These are phyloP conservation scores for Talaromyces marneffei DNA, from an alignment of 2,329 filamentous ascomycete species.

Conservation along the genomic window DNA sequence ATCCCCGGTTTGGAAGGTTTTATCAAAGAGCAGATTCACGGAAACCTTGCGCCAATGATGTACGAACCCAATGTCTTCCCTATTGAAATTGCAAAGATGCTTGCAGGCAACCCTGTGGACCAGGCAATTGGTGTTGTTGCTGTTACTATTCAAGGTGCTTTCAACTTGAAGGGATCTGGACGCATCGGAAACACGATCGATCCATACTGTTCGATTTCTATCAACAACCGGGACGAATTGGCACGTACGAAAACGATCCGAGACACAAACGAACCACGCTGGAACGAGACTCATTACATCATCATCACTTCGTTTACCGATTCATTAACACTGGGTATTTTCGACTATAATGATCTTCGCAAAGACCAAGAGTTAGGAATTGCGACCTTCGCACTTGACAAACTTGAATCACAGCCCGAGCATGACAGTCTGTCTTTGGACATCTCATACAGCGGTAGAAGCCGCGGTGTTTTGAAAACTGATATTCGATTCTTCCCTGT, in stretches of 20 bases:
- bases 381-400: slow-evolving; percentile 78
- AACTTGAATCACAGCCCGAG: slow-evolving; percentile 67
- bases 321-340: slow-evolving; percentile 74
- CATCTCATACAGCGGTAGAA: slow-evolving; percentile 75
- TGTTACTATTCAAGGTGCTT: slow-evolving; percentile 82
- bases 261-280: slow-evolving; percentile 79
- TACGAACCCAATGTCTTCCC: slow-evolving; percentile 97
- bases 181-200: slow-evolving; percentile 89
- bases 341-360: slow-evolving; percentile 89
- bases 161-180: slow-evolving; percentile 90
- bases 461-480: slow-evolving; percentile 69
- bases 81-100: slow-evolving; percentile 96
- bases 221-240: slow-evolving; percentile 76
- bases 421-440: slow-evolving; percentile 83
- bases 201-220: slow-evolving; percentile 77
- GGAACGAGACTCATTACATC: slow-evolving; percentile 96
- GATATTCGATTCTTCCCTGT: slow-evolving; percentile 97
- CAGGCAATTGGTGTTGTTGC: slow-evolving; percentile 93
- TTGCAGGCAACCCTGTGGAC: slow-evolving; percentile 87
- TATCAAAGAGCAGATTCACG: slow-evolving; percentile 94
- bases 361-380: slow-evolving; percentile 94
- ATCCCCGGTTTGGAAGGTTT: slow-evolving; percentile 90
- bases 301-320: slow-evolving; percentile 90
- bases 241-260: slow-evolving; percentile 83
- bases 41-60: slow-evolving; percentile 93